Evolutionary conservation across 805 yeast species (phyloP).

Genomic region (Candida hispaniensis): DNA sequence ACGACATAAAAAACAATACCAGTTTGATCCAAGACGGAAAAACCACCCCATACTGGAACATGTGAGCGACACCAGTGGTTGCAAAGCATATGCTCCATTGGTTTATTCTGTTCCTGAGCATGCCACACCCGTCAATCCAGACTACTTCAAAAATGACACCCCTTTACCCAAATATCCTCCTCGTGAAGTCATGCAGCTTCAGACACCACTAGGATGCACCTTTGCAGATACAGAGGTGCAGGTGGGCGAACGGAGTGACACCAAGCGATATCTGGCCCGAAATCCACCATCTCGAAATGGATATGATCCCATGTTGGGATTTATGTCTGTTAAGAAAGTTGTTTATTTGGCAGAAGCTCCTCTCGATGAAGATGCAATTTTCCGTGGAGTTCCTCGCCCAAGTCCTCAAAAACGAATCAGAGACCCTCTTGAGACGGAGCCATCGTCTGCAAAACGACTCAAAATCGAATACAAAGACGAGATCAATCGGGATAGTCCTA

Average conservation of each 20-base stretch:
- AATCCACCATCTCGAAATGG: slow-evolving; percentile 14
- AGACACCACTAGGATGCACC: slow-evolving; percentile 24
- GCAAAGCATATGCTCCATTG: slow-evolving; percentile 25
- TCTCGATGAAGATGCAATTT: slow-evolving; percentile 17
- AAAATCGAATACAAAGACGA: slow-evolving; percentile 20
- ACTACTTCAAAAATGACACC: slow-evolving; percentile 24
- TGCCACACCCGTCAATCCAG: slow-evolving; percentile 20
- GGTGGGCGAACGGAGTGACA: slow-evolving; percentile 15
- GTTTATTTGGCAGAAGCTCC: slow-evolving; percentile 16
- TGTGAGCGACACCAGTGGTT: slow-evolving; percentile 21
- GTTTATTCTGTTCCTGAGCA: slow-evolving; percentile 22
- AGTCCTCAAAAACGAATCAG: slow-evolving; percentile 18
- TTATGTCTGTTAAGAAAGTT: slow-evolving; percentile 1
- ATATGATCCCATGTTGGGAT: slow-evolving; percentile 8
- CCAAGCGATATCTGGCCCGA: slow-evolving; percentile 16
- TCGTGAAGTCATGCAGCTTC: slow-evolving; percentile 18
- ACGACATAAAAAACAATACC: slow-evolving; percentile 11
- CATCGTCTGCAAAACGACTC: slow-evolving; percentile 19
- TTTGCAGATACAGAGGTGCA: slow-evolving; percentile 26
- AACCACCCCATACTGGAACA: slow-evolving; percentile 16
- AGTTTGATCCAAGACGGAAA: slow-evolving; percentile 15
- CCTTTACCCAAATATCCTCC: slow-evolving; percentile 24
- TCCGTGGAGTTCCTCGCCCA: slow-evolving; percentile 10
- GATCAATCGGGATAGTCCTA: slow-evolving; percentile 22
- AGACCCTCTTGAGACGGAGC: slow-evolving; percentile 17